Conservation (phyloP, 352 stramenopile species). For the Phytophthora lateralis region DNA sequence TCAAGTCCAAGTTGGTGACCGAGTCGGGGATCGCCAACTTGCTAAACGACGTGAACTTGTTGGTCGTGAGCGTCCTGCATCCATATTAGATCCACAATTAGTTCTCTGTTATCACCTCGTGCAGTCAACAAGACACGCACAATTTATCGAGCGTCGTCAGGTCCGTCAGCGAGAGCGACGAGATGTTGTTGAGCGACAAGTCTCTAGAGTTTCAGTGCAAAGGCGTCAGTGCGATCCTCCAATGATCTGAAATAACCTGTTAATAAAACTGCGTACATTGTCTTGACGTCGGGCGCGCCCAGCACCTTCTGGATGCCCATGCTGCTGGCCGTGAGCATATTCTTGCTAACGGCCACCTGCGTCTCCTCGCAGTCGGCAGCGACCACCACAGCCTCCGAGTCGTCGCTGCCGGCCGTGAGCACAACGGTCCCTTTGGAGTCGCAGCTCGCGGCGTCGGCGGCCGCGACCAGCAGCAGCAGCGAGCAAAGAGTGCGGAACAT, state of each 20-base stretch:
- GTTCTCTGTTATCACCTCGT: neutral
- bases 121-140: constrained; percentile 22
- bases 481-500: neutral
- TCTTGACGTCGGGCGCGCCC: constrained; percentile 52
- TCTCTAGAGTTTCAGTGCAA: constrained; percentile 29
- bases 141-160: constrained; percentile 45
- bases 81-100: constrained; percentile 4
- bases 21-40: constrained; percentile 46
- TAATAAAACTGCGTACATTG: constrained; percentile 37
- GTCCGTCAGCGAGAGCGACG: constrained; percentile 36
- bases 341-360: constrained; percentile 36
- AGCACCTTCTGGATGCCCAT: constrained; percentile 55
- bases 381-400: constrained; percentile 42
- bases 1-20: constrained; percentile 59
- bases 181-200: constrained; percentile 61
- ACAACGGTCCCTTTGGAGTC: constrained; percentile 44
- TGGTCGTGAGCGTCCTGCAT: constrained; percentile 57
- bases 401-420: constrained; percentile 41
- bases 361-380: constrained; percentile 40
- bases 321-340: constrained; percentile 41
- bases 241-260: neutral
- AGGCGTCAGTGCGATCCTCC: constrained; percentile 1
- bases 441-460: constrained; percentile 28
- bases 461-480: constrained; percentile 13
- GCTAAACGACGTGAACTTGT: constrained; percentile 49